Evolutionary conservation across 768 basidiomycete genomes (phyloP).

Genomic region (Kwoniella pini): DNA sequence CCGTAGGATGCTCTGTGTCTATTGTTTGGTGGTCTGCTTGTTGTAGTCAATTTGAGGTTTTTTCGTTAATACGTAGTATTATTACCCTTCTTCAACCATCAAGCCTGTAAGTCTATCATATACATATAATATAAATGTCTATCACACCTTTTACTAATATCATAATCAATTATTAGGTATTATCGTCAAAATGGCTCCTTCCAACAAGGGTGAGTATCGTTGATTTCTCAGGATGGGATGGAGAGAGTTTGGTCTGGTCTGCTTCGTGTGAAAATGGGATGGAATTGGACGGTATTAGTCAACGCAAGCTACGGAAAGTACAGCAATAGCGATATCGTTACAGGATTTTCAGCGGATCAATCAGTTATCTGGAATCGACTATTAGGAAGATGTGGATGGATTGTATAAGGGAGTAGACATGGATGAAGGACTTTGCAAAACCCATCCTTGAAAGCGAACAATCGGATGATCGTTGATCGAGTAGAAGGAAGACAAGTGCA

Average conservation of each 20-base stretch:
- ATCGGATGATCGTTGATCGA: too few relatives aligned
- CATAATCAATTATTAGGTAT: neutral
- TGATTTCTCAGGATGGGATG: neutral
- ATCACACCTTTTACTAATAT: neutral
- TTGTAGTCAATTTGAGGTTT: constrained; percentile 19
- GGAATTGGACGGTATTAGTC: neutral
- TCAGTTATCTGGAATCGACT: too few relatives aligned
- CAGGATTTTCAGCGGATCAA: too few relatives aligned
- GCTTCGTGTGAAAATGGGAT: constrained; percentile 2
- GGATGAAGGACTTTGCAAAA: too few relatives aligned
- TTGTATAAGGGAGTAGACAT: too few relatives aligned
- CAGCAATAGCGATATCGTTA: too few relatives aligned
- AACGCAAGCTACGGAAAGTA: too few relatives aligned
- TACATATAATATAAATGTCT: neutral
- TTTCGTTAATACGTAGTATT: neutral
- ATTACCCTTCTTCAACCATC: constrained; percentile 20
- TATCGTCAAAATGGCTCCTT: constrained; percentile 35
- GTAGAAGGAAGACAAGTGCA: too few relatives aligned
- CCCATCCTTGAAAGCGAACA: too few relatives aligned
- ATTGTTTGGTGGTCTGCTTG: neutral
- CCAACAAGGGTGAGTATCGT: constrained; percentile 31
- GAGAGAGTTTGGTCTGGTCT: too few relatives aligned
- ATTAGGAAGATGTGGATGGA: too few relatives aligned
- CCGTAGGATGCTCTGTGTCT: neutral
- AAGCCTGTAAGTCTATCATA: constrained; percentile 23